phyloP scores from a whole-genome alignment of 2,329 filamentous ascomycete genomes.

The Penicillium decumbens region DNA sequence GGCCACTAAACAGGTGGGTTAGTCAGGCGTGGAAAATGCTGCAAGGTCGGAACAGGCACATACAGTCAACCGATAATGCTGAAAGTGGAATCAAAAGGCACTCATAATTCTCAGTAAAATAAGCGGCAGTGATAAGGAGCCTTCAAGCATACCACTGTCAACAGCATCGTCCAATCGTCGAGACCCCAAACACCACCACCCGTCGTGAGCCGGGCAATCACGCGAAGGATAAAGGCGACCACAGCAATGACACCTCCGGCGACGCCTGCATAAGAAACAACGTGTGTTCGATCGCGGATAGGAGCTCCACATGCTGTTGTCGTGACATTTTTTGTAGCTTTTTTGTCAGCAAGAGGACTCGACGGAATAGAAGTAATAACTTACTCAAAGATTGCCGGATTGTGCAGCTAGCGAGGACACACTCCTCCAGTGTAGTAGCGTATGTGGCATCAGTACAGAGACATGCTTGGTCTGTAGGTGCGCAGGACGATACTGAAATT shows the following conservation, averaged over 20 bases:
- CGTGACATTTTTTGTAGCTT: constrained; percentile 44
- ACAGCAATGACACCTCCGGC: constrained; percentile 34
- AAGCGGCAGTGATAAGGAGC: too few relatives aligned
- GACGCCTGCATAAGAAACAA: constrained; percentile 33
- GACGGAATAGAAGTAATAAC: neutral
- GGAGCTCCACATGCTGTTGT: constrained; percentile 38
- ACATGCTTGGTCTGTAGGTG: constrained; percentile 37
- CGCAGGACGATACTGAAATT: constrained; percentile 35
- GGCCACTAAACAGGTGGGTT: constrained; percentile 31
- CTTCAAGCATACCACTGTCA: constrained; percentile 24
- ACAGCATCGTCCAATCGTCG: constrained; percentile 40
- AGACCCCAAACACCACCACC: constrained; percentile 36
- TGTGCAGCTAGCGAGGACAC: constrained; percentile 35
- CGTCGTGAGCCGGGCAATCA: constrained; percentile 35
- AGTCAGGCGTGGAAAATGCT: neutral
- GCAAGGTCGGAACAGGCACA: neutral
- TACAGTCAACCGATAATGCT: constrained; percentile 26
- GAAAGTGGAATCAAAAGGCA: constrained; percentile 22
- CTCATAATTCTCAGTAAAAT: constrained; percentile 5
- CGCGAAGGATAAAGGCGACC: constrained; percentile 32
- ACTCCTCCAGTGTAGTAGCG: constrained; percentile 30
- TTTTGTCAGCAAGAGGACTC: too few relatives aligned
- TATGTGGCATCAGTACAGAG: constrained; percentile 38
- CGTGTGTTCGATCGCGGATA: constrained; percentile 32
- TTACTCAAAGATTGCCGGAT: constrained; percentile 37